phyloP scores from a whole-genome alignment of 2,329 filamentous ascomycete genomes.

The Salinomyces thailandicus region DNA sequence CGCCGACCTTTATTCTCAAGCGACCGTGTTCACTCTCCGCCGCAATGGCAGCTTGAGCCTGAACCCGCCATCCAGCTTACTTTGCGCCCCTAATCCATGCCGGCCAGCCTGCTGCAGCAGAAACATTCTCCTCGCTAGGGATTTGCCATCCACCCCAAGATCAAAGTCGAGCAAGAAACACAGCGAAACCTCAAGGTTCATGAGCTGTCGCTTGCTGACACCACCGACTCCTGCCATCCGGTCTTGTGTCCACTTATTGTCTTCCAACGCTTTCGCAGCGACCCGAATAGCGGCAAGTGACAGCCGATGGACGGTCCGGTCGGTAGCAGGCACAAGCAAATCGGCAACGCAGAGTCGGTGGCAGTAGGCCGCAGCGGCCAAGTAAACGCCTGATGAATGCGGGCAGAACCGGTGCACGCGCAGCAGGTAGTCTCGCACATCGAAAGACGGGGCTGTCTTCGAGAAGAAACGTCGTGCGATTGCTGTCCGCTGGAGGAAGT shows the following conservation, averaged over 20 bases:
- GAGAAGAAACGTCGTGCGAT: constrained; percentile 91
- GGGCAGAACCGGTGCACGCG: constrained; percentile 86
- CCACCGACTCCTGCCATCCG: constrained; percentile 82
- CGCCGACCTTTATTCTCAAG: too few species aligned
- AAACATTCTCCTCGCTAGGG: constrained; percentile 25
- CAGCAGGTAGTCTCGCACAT: constrained; percentile 71
- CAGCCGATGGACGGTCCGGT: constrained; percentile 75
- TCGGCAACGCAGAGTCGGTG: constrained; percentile 66
- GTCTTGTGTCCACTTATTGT: constrained; percentile 74
- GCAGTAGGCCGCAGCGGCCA: constrained; percentile 81
- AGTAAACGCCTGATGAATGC: constrained; percentile 86
- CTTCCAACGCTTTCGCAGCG: constrained; percentile 91
- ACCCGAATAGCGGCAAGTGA: constrained; percentile 75
- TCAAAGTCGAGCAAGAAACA: constrained; percentile 67
- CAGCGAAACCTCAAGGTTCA: constrained; percentile 69
- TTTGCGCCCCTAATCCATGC: constrained; percentile 16
- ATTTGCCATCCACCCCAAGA: constrained; percentile 34
- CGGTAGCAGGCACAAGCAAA: constrained; percentile 66
- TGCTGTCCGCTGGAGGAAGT: constrained; percentile 69
- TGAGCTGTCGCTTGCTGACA: constrained; percentile 70
- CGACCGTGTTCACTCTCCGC: constrained; percentile 9
- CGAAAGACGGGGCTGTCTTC: constrained; percentile 73
- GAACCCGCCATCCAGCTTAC: constrained; percentile 21
- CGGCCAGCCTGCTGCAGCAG: constrained; percentile 25
- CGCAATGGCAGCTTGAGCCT: constrained; percentile 21